Evolutionary conservation across 1,284 basidiomycete genomes (phyloP).

Genomic region (Cryptococcus neoformans): DNA sequence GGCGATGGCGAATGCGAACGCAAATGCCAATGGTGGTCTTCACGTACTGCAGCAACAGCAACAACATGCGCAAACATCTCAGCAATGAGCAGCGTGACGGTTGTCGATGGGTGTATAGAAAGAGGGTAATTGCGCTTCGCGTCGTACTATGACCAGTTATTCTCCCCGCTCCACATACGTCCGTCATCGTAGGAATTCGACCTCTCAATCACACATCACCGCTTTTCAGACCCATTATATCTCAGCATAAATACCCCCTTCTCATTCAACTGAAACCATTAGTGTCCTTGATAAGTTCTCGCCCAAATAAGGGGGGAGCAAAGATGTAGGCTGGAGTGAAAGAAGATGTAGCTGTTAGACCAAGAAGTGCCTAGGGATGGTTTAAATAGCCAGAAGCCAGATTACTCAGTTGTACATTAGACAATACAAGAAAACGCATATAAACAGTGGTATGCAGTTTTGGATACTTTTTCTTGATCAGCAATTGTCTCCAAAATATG

Average conservation of each 20-base stretch:
- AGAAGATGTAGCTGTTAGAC: too few species aligned
- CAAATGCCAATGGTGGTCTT: not conserved
- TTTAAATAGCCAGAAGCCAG: too few species aligned
- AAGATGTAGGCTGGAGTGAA: too few species aligned
- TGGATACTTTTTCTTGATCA: not conserved
- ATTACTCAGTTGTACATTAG: constrained; percentile 3
- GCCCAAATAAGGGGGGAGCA: too few species aligned
- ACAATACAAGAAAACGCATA: not conserved
- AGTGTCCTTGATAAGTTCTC: too few species aligned
- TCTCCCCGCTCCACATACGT: too few species aligned
- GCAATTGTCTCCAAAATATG: not conserved
- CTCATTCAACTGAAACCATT: too few species aligned
- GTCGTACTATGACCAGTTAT: too few species aligned
- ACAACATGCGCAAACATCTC: not conserved
- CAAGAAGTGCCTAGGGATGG: too few species aligned
- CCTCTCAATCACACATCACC: not conserved
- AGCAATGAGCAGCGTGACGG: not conserved
- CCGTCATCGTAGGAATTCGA: too few species aligned
- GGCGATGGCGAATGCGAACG: not conserved
- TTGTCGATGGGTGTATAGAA: too few species aligned
- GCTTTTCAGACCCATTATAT: not conserved
- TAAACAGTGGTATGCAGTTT: not conserved
- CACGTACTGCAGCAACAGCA: not conserved
- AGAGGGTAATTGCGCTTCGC: too few species aligned
- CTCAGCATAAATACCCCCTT: not conserved